phyloP scores from a whole-genome alignment of 2,329 filamentous ascomycete genomes.

The Davidsoniella eucalypti region DNA sequence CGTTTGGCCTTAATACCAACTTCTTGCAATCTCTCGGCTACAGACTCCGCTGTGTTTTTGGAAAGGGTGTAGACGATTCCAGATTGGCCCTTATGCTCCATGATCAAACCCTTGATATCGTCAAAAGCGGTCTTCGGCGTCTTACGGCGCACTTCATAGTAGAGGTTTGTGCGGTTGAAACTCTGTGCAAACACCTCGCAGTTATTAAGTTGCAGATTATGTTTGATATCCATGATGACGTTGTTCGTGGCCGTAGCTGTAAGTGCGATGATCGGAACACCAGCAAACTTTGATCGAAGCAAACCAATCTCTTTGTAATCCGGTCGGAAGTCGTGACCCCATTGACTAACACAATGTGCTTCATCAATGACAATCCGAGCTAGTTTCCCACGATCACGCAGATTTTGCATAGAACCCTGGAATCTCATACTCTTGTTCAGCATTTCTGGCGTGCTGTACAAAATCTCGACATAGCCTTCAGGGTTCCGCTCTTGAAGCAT shows the following conservation, averaged over 20 bases:
- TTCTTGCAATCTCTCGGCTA: constrained; percentile 52
- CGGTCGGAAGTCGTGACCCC: constrained; percentile 94
- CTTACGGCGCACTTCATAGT: constrained; percentile 70
- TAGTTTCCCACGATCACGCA: constrained; percentile 57
- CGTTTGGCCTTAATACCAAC: constrained; percentile 58
- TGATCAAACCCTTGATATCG: constrained; percentile 50
- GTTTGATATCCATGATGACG: constrained; percentile 79
- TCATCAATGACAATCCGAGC: constrained; percentile 93
- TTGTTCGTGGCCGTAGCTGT: constrained; percentile 91
- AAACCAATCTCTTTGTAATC: constrained; percentile 81
- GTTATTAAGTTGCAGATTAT: constrained; percentile 68
- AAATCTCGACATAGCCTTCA: constrained; percentile 63
- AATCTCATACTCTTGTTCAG: constrained; percentile 64
- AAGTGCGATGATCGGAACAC: constrained; percentile 81
- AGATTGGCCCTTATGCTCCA: constrained; percentile 45
- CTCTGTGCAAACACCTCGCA: constrained; percentile 78
- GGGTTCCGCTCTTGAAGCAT: constrained; percentile 46
- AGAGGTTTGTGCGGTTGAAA: constrained; percentile 91
- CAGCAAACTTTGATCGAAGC: constrained; percentile 53
- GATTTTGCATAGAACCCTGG: constrained; percentile 42
- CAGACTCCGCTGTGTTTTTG: constrained; percentile 62
- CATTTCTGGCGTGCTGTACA: constrained; percentile 98
- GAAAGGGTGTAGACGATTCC: constrained; percentile 93
- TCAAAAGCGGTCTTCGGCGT: constrained; percentile 33
- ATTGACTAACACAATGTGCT: constrained; percentile 98